phyloP scores from a whole-genome alignment of 306 rosid species.

The Ormosia semicastrata region DNA sequence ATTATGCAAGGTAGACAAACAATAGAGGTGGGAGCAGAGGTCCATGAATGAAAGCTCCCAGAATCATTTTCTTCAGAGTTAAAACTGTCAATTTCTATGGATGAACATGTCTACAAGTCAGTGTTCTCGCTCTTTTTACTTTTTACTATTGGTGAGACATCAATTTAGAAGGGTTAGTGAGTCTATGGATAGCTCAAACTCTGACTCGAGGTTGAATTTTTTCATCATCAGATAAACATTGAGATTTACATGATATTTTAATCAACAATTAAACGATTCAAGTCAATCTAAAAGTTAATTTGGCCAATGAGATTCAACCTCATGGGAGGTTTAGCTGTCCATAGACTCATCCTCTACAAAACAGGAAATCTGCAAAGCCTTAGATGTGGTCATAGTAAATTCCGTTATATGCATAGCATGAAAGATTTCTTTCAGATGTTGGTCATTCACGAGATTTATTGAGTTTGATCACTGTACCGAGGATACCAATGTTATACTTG shows the following conservation, averaged over 20 bases:
- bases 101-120: not conserved
- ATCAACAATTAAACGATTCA: not conserved
- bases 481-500: not conserved
- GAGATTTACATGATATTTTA: not conserved
- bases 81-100: not conserved
- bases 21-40: not conserved
- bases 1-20: not conserved
- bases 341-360: not conserved
- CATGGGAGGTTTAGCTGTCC: not conserved
- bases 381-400: not conserved
- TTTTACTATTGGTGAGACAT: not conserved
- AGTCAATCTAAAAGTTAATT: not conserved
- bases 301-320: not conserved
- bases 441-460: not conserved
- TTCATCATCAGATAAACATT: not conserved
- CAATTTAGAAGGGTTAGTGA: not conserved
- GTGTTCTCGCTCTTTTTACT: not conserved
- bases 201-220: not conserved
- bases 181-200: not conserved
- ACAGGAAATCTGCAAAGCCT: not conserved
- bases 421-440: not conserved
- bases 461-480: not conserved
- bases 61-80: not conserved
- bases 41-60: not conserved
- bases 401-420: not conserved